Conservation (phyloP, 140 eudicot species). For the Ambrosia hybrid region DNA sequence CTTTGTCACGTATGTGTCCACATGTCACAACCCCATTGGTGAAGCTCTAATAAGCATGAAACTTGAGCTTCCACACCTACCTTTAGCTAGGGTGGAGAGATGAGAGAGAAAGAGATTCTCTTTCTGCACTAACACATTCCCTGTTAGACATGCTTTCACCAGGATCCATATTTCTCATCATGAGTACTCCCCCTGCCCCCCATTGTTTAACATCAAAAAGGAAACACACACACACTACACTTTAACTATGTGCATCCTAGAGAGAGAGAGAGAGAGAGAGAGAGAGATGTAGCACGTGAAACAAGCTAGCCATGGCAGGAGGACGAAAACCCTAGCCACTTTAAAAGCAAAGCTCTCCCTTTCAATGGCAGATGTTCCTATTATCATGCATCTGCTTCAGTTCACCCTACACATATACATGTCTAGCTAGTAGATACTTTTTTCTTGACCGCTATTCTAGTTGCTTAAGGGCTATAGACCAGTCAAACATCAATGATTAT, state of each 20-base stretch:
- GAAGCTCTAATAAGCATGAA: too few relatives aligned
- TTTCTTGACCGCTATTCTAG: slow-evolving; percentile 19
- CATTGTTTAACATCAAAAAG: slow-evolving; percentile 39
- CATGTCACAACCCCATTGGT: too few relatives aligned
- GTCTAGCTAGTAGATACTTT: slow-evolving; percentile 31
- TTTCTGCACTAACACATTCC: slow-evolving; percentile 46
- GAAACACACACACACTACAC: slow-evolving; percentile 45
- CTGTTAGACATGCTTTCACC: slow-evolving; percentile 42
- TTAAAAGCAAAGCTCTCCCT: slow-evolving; percentile 26
- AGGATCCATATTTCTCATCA: slow-evolving; percentile 46
- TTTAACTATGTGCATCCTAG: slow-evolving; percentile 34
- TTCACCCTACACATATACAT: slow-evolving; percentile 25
- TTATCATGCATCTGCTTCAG: slow-evolving; percentile 44
- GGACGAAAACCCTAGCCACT: slow-evolving; percentile 33
- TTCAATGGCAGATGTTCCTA: slow-evolving; percentile 42
- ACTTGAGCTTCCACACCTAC: background rate
- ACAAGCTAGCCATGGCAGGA: slow-evolving; percentile 35
- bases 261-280: slow-evolving; percentile 6
- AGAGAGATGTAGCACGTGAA: slow-evolving; percentile 28
- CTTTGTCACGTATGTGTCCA: too few relatives aligned
- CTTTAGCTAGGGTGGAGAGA: slow-evolving; percentile 2
- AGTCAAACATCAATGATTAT: slow-evolving; percentile 28
- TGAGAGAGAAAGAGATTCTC: slow-evolving; percentile 32
- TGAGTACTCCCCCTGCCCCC: slow-evolving; percentile 30
- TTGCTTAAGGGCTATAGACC: slow-evolving; percentile 25